Conservation (phyloP, 192 early-diverging fungal genomes). For the Borealophlyctis nickersoniae region DNA sequence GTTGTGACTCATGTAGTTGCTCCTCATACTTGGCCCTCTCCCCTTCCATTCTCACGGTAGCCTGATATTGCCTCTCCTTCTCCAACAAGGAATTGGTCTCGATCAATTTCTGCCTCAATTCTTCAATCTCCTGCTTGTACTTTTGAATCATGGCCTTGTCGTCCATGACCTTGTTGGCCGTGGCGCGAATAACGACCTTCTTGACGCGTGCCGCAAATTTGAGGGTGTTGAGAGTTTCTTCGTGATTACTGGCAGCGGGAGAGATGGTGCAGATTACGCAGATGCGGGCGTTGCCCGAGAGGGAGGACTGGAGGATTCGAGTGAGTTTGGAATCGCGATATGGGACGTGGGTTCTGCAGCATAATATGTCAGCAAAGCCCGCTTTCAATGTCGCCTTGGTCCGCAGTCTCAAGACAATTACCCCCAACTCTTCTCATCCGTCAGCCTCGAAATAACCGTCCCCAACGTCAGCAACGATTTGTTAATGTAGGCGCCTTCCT, state of each 20-base stretch:
- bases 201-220: slow-evolving; percentile 95
- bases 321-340: slow-evolving; percentile 97
- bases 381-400: background rate
- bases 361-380: background rate
- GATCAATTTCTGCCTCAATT: slow-evolving; percentile 63
- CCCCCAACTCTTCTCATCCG: slow-evolving; percentile 51
- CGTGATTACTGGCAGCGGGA: slow-evolving; percentile 69
- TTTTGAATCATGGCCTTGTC: slow-evolving; percentile 83
- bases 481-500: slow-evolving; percentile 97
- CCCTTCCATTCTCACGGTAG: slow-evolving; percentile 11
- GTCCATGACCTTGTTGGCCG: slow-evolving; percentile 75
- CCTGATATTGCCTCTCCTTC: slow-evolving; percentile 40
- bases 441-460: slow-evolving; percentile 88
- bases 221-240: slow-evolving; percentile 88
- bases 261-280: slow-evolving; percentile 90
- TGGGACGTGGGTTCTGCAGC: slow-evolving; percentile 70
- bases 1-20: slow-evolving; percentile 37
- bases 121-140: slow-evolving; percentile 76
- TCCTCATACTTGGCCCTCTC: slow-evolving; percentile 46
- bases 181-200: slow-evolving; percentile 76
- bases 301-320: slow-evolving; percentile 85
- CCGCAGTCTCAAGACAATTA: too few relatives aligned
- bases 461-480: slow-evolving; percentile 84
- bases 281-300: slow-evolving; percentile 85
- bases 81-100: slow-evolving; percentile 53